Conservation (phyloP, 805 yeast species). For the Komagataella phaffii region DNA sequence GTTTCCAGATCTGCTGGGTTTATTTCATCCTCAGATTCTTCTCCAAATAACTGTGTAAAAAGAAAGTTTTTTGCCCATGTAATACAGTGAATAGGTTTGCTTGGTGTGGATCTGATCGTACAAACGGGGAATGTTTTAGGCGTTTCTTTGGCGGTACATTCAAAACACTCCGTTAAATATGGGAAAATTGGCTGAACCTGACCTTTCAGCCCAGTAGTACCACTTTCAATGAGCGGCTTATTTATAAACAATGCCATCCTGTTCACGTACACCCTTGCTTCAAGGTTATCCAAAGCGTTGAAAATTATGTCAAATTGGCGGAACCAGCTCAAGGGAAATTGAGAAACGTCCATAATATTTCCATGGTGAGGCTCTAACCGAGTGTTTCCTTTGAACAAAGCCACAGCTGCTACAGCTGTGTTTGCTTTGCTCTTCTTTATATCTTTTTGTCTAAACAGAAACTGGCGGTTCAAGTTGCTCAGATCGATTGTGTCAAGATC, state of each 20-base stretch:
- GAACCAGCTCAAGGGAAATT: slow-evolving; percentile 71
- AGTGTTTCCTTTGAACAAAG: slow-evolving; percentile 50
- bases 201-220: slow-evolving; percentile 91
- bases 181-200: slow-evolving; percentile 89
- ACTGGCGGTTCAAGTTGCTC: slow-evolving; percentile 87
- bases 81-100: slow-evolving; percentile 89
- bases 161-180: slow-evolving; percentile 79
- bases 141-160: slow-evolving; percentile 75
- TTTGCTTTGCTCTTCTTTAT: slow-evolving; percentile 79
- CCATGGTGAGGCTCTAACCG: slow-evolving; percentile 72
- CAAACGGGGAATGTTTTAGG: slow-evolving; percentile 93
- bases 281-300: slow-evolving; percentile 89
- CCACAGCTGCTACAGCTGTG: slow-evolving; percentile 78
- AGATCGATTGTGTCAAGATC: slow-evolving; percentile 93
- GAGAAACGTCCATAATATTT: slow-evolving; percentile 65
- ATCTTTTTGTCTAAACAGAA: slow-evolving; percentile 78
- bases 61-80: slow-evolving; percentile 95
- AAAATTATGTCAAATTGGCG: slow-evolving; percentile 63
- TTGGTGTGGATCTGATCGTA: slow-evolving; percentile 93
- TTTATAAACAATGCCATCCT: slow-evolving; percentile 60
- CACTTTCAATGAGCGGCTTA: slow-evolving; percentile 80
- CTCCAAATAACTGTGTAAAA: slow-evolving; percentile 68
- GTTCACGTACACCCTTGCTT: slow-evolving; percentile 86
- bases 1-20: slow-evolving; percentile 36
- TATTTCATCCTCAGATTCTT: slow-evolving; percentile 20